Conservation (phyloP, 148 eudicot species). For the Rhododendron williamsianum region DNA sequence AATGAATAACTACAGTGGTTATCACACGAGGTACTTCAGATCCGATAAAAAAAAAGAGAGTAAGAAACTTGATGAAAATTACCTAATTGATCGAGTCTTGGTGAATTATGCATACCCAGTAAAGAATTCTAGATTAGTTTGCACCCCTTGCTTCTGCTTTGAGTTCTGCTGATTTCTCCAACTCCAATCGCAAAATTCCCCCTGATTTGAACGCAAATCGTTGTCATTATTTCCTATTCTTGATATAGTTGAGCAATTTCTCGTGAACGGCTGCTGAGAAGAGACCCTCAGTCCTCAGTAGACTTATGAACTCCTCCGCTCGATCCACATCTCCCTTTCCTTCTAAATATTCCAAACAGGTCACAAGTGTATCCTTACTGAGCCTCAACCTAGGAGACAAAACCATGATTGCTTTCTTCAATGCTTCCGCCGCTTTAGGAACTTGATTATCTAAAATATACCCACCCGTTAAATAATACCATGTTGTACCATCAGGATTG, state of each 20-base stretch:
- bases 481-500: constrained; percentile 17
- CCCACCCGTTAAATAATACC: constrained; percentile 24
- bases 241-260: constrained; percentile 10
- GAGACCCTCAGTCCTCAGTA: constrained; percentile 12
- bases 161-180: not conserved
- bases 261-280: constrained; percentile 13
- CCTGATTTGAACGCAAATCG: not conserved
- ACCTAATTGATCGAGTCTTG: not conserved
- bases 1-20: not conserved
- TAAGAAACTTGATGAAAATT: not conserved
- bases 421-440: constrained; percentile 26
- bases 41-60: too few relatives aligned
- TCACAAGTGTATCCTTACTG: constrained; percentile 12
- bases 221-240: not conserved
- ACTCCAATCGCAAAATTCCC: not conserved
- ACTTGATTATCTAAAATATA: constrained; percentile 24
- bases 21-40: not conserved
- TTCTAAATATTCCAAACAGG: constrained; percentile 28
- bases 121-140: not conserved
- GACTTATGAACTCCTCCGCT: constrained; percentile 19
- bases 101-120: not conserved
- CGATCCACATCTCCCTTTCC: constrained; percentile 15
- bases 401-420: constrained; percentile 24
- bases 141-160: not conserved
- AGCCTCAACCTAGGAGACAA: constrained; percentile 1